Conservation (phyloP, 169 alveolate species). For the Theileria parva region DNA sequence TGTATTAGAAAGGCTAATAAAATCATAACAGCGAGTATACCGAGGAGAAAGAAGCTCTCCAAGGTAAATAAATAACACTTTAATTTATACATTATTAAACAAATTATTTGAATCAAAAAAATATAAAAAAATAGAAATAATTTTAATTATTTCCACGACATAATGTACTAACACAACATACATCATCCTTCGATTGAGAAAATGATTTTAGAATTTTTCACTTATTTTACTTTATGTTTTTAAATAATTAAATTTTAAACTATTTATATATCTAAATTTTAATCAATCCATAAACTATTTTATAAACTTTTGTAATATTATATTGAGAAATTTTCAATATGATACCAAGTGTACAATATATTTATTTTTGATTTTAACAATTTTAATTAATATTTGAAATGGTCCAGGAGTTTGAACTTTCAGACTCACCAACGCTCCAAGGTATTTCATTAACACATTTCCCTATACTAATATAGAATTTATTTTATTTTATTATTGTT, state of each 20-base stretch:
- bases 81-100: slow-evolving; percentile 13
- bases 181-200: not conserved
- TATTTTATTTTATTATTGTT: not conserved
- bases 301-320: not conserved
- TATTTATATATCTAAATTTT: not conserved
- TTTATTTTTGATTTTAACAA: not conserved
- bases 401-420: slow-evolving; percentile 15
- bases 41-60: slow-evolving; percentile 17
- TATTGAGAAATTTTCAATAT: not conserved
- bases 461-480: not conserved
- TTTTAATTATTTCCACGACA: not conserved
- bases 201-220: not conserved
- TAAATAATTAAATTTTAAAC: not conserved
- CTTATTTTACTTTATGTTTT: not conserved
- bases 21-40: not conserved
- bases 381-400: not conserved
- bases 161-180: not conserved
- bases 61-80: slow-evolving; percentile 1
- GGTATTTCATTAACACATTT: not conserved
- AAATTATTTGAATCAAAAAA: not conserved
- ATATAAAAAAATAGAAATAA: not conserved
- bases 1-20: slow-evolving; percentile 6
- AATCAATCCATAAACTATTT: not conserved
- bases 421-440: not conserved
- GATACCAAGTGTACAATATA: not conserved